Evolutionary conservation across 2,329 filamentous ascomycete genomes (phyloP), one percentile per base, ranked within the genome.

Genomic region (Beauveria varroae): DNA sequence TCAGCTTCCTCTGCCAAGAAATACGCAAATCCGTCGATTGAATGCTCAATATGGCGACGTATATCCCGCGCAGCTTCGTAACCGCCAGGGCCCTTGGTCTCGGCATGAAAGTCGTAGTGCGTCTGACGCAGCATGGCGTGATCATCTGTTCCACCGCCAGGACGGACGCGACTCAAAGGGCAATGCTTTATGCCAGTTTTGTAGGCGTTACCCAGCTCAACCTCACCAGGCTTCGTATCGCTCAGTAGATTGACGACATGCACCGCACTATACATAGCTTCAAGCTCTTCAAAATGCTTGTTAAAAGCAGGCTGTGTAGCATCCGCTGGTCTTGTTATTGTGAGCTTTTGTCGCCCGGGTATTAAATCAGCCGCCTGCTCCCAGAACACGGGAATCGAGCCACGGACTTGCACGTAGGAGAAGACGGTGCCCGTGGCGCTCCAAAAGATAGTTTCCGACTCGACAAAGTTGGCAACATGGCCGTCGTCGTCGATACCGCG

Each of bases 401-500:
- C 95, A 68, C 95, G 85, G 28, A 96, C 85, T 74, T 99, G 95
- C 2, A 88, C 91, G 73, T 97, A 99, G 0, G 95, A 98, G 72
- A 98, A 98, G 60, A 91, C 86, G 7, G 91, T 77, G 3, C 85
- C 84, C 1, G 86, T 84, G 1, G 90, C 89, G 67, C 88, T 88
- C 88, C 90, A 96, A 70, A 96, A 93, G 46, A 93, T 86, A 0
- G 92, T 96, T 75, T 99, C 95, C 0, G 92, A 95, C 74, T 99
- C 95, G n/a, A 98, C 95, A 74, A 96, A 99, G 73, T 99, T 99
- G 63, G 95, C 93, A 30, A 98, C 95, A 68, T 98, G 91, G 16
- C 95, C 95, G 70, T 98, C 92, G 71, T 99, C 95, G 70, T 99
- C 95, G 65, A 99, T 96, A 44, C 95, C 95, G 67, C 95, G 84